Base-by-base conservation (phyloP, 305 asterid genomes). In the Coffea humblotiana region DNA sequence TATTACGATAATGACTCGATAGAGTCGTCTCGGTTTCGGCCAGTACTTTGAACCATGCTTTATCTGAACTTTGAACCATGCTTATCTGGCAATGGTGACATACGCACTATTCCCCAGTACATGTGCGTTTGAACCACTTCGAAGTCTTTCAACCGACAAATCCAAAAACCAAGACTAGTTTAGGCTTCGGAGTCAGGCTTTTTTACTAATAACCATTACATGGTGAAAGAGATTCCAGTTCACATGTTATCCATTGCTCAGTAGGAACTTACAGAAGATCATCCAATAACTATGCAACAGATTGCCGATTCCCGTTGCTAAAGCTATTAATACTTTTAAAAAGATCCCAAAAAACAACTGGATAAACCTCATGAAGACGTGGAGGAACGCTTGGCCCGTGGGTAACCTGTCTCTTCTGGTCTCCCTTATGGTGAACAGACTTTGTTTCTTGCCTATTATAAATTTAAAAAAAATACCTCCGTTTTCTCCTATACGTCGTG, bases 201-300 rank as follows among this genome's bases (percentile, higher is more conserved):
- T 77, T 10, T 56, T 68, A 4, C 52, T 35, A 35, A 25, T n/a
- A 74, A n/a, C 73, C 49, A 21, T 45, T 40, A 40, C 74, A 77
- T 82, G 71, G 79, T 72, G 84, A 72, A 83, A 73, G 84, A 82
- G 90, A 90, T 84, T 85, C 90, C 72, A 82, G 68, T 51, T 78
- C 93, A 88, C 97, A 89, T 89, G 95, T 85, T 81, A 81, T 72
- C 80, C 79, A 45, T 43, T 60, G 35, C 64, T 79, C 37, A 69
- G 12, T 69, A 3, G 43, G 68, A 71, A 43, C 14, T 67, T 73
- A 56, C 66, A 78, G 72, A 63, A 4, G 56, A 73, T 79, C 79
- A 88, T 82, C 91, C 85, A 91, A 90, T 87, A 78, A 64, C 71
- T 40, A 52, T 54, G 70, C 74, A 76, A 88, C 89, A 88, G 79